Conservation (phyloP, 768 basidiomycete species). For the Tubosaeta sp. region DNA sequence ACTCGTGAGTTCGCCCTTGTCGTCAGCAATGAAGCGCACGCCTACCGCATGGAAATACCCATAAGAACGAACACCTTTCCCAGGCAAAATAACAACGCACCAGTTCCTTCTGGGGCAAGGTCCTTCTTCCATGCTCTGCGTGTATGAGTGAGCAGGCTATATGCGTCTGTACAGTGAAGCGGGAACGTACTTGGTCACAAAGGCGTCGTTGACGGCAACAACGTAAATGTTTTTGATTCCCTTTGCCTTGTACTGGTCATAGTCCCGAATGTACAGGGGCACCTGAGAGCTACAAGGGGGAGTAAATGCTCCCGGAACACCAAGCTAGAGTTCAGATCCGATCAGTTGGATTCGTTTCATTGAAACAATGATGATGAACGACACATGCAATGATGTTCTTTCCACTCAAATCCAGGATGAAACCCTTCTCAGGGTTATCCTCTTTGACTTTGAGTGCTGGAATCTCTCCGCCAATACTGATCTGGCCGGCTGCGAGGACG, state of each 20-base stretch:
- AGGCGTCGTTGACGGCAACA: slow-evolving; percentile 75
- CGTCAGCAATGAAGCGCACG: slow-evolving; percentile 64
- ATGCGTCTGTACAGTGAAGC: neutral
- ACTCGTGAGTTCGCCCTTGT: slow-evolving; percentile 54
- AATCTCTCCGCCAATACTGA: slow-evolving; percentile 37
- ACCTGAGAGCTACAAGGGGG: slow-evolving; percentile 65
- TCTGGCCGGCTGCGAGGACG: slow-evolving; percentile 45
- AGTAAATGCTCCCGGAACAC: slow-evolving; percentile 76
- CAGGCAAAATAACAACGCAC: slow-evolving; percentile 30
- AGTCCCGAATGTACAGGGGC: slow-evolving; percentile 59
- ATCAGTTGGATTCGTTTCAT: neutral
- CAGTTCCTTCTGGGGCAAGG: slow-evolving; percentile 52
- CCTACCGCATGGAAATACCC: slow-evolving; percentile 27
- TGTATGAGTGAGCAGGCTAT: neutral
- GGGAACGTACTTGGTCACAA: slow-evolving; percentile 49
- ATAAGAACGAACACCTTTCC: slow-evolving; percentile 1
- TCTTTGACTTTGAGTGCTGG: slow-evolving; percentile 57
- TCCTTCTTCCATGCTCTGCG: slow-evolving; percentile 64
- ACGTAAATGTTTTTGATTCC: slow-evolving; percentile 71
- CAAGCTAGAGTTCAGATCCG: slow-evolving; percentile 42
- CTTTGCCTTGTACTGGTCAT: slow-evolving; percentile 70
- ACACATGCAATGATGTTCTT: slow-evolving; percentile 60
- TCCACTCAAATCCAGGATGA: slow-evolving; percentile 46
- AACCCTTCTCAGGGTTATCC: slow-evolving; percentile 41
- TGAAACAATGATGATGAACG: neutral